These are phyloP conservation scores for Wickerhamiella dianesei DNA, from an alignment of 805 yeast genomes.

Conservation along the genomic window DNA sequence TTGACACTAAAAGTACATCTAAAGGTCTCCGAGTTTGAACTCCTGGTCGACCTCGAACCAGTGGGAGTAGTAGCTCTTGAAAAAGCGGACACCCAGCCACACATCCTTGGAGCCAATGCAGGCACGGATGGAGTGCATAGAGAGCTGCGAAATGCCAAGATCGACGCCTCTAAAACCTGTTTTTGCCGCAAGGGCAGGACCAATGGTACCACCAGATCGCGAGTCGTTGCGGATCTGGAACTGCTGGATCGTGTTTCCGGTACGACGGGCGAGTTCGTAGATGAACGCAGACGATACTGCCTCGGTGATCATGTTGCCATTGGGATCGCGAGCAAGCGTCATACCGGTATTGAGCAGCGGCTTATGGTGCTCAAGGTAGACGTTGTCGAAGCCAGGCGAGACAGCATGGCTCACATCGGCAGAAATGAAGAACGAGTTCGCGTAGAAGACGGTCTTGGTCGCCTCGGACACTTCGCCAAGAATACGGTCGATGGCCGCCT, in stretches of 20 bases:
- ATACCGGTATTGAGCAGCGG: constrained; percentile 71
- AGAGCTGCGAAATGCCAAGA: constrained; percentile 67
- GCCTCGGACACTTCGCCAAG: constrained; percentile 20
- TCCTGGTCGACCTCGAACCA: constrained; percentile 43
- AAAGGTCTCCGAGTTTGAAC: constrained; percentile 22
- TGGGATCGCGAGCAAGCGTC: constrained; percentile 58
- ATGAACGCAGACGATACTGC: constrained; percentile 55
- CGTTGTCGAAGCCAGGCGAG: constrained; percentile 51
- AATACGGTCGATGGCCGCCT: constrained; percentile 43
- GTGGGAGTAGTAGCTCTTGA: constrained; percentile 50
- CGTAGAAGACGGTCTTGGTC: constrained; percentile 35
- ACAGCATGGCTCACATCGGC: constrained; percentile 76
- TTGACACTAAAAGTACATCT: constrained; percentile 1
- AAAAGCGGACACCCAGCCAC: constrained; percentile 59
- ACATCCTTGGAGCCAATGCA: constrained; percentile 66
- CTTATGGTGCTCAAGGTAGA: constrained; percentile 63
- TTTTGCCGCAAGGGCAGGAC: constrained; percentile 37
- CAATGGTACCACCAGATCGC: constrained; percentile 82
- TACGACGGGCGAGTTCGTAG: constrained; percentile 52
- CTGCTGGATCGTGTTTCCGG: constrained; percentile 54
- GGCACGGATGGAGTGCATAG: constrained; percentile 81
- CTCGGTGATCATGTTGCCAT: constrained; percentile 77
- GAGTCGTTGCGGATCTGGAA: constrained; percentile 80
- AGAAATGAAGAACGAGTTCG: constrained; percentile 66
- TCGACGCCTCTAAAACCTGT: constrained; percentile 47